Conservation (phyloP, 2,329 filamentous ascomycete genomes). For the Colletotrichum cordylinicola region DNA sequence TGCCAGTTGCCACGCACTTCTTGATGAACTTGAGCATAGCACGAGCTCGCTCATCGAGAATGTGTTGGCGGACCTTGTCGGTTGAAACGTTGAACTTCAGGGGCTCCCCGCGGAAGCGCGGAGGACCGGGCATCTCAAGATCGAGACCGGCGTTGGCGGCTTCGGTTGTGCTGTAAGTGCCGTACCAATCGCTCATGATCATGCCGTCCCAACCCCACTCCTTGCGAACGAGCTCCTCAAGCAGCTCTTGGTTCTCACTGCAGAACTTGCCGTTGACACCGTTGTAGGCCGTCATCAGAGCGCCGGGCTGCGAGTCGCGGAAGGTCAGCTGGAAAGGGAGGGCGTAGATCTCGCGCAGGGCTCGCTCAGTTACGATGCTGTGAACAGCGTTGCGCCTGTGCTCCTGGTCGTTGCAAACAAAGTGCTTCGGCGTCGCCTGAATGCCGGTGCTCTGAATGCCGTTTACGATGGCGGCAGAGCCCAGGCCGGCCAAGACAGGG, state of each 20-base stretch:
- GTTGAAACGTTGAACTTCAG: constrained; percentile 59
- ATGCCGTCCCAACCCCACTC: constrained; percentile 65
- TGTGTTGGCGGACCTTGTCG: constrained; percentile 60
- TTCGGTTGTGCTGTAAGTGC: constrained; percentile 59
- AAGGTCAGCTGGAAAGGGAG: constrained; percentile 64
- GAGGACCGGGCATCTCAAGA: constrained; percentile 65
- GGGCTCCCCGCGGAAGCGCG: constrained; percentile 54
- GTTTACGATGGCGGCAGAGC: constrained; percentile 57
- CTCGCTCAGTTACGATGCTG: constrained; percentile 59
- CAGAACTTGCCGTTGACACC: constrained; percentile 63
- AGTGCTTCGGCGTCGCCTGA: constrained; percentile 65
- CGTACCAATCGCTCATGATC: constrained; percentile 67
- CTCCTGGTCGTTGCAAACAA: constrained; percentile 67
- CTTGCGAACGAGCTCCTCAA: constrained; percentile 56
- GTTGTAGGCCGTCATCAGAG: constrained; percentile 66
- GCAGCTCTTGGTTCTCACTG: constrained; percentile 57
- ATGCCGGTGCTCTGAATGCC: constrained; percentile 64
- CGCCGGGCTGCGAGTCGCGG: constrained; percentile 54
- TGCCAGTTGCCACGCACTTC: constrained; percentile 55
- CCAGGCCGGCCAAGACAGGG: constrained; percentile 60
- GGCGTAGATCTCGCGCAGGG: constrained; percentile 63
- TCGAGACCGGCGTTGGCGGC: constrained; percentile 58
- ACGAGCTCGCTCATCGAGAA: constrained; percentile 63
- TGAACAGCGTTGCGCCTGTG: constrained; percentile 62
- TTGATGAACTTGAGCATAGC: constrained; percentile 66